A percentile compares a stretch with the other conserved stretches of the same genome.
Conservation (phyloP, 1,284 basidiomycete species). For the Rhodotorula sp. region DNA sequence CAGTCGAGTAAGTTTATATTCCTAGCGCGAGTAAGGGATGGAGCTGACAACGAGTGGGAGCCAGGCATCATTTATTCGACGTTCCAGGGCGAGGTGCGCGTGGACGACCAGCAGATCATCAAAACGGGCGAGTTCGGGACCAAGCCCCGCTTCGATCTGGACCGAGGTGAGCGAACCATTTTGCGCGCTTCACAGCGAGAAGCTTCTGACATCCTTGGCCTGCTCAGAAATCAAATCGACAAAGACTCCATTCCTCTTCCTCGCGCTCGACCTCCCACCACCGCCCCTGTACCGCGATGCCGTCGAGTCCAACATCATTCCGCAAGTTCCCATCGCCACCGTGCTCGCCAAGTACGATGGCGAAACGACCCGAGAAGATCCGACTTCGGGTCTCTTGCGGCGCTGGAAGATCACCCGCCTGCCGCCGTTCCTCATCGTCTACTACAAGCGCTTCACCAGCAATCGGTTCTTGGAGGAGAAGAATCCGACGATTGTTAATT, state of each 20-base stretch:
- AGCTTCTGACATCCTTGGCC: background rate
- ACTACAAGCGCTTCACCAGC: constrained; percentile 97
- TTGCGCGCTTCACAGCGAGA: too few species aligned
- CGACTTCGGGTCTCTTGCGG: constrained; percentile 78
- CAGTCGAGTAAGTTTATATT: constrained; percentile 66
- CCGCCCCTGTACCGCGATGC: constrained; percentile 94
- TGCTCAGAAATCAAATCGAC: constrained; percentile 75
- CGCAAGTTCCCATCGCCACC: constrained; percentile 87
- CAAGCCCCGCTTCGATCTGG: constrained; percentile 76
- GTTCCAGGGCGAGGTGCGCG: constrained; percentile 89
- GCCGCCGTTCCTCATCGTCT: constrained; percentile 88
- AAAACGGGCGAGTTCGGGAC: constrained; percentile 55
- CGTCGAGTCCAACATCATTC: constrained; percentile 96
- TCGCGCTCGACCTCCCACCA: constrained; percentile 91
- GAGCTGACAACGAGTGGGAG: background rate
- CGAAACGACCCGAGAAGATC: constrained; percentile 62
- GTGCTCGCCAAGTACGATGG: constrained; percentile 98
- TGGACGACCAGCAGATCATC: constrained; percentile 91
- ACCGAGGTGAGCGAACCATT: constrained; percentile 63
- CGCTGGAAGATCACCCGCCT: constrained; percentile 84
- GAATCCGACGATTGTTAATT: constrained; percentile 98
- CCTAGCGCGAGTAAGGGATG: background rate
- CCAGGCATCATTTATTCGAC: constrained; percentile 84
- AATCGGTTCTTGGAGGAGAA: constrained; percentile 98
- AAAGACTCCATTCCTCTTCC: constrained; percentile 87